A percentile compares a stretch with the other conserved stretches of the same genome.
These are phyloP conservation scores for Cutaneotrichosporon cavernicola DNA, from an alignment of 1,284 basidiomycete genomes.

Conservation along the genomic window DNA sequence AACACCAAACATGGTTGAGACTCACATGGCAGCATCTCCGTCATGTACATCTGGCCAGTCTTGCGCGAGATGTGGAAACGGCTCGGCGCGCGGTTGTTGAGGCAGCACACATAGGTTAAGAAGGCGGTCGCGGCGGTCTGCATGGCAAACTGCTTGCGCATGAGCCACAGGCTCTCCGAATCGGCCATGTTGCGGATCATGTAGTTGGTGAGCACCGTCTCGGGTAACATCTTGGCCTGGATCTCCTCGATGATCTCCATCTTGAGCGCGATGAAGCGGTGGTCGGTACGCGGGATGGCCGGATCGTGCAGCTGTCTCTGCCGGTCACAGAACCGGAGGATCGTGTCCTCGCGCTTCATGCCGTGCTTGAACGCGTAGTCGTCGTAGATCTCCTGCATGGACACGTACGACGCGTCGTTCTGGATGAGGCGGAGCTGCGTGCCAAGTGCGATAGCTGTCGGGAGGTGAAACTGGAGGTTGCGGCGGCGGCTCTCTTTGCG, in stretches of 20 bases:
- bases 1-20: conserved; percentile 16
- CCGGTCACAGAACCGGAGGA: conserved; percentile 79
- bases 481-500: conserved; percentile 93
- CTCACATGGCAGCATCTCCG: conserved; percentile 79
- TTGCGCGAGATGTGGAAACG: conserved; percentile 85
- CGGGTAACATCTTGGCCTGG: conserved; percentile 82
- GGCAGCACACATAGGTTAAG: conserved; percentile 84
- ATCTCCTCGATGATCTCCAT: conserved; percentile 92
- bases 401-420: conserved; percentile 86
- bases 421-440: conserved; percentile 83
- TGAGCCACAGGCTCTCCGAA: conserved; percentile 88
- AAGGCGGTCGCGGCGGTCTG: conserved; percentile 88
- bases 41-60: conserved; percentile 88
- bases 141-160: conserved; percentile 93
- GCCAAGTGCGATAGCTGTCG: conserved; percentile 80
- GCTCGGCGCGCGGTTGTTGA: conserved; percentile 77
- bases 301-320: conserved; percentile 63
- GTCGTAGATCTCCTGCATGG: conserved; percentile 92
- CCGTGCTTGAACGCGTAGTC: conserved; percentile 75
- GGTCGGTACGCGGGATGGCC: conserved; percentile 37
- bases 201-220: conserved; percentile 82
- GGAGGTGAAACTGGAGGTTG: conserved; percentile 87
- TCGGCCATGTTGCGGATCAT: conserved; percentile 82
- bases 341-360: conserved; percentile 83
- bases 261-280: conserved; percentile 52